Conservation (phyloP, 2,329 filamentous ascomycete genomes). For the Apiospora kogelbergensis region DNA sequence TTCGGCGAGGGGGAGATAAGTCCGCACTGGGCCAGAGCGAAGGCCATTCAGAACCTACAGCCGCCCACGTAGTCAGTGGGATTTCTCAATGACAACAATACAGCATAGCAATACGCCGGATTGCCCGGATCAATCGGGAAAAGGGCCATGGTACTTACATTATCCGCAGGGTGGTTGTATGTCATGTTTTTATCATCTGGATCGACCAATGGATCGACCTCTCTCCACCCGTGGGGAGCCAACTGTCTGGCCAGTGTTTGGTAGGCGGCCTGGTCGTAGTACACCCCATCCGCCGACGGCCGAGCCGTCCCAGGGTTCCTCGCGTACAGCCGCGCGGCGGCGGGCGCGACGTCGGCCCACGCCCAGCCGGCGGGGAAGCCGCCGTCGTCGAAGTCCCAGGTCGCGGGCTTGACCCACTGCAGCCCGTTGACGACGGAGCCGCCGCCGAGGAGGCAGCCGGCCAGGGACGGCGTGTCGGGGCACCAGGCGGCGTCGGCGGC, state of each 20-base stretch:
- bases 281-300: conserved; percentile 64
- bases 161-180: conserved; percentile 61
- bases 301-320: conserved; percentile 66
- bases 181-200: conserved; percentile 64
- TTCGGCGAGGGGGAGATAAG: conserved; percentile 65
- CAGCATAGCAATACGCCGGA: no score
- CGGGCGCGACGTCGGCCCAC: conserved; percentile 56
- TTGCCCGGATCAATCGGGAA: background rate
- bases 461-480: conserved; percentile 69
- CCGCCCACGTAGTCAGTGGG: background rate
- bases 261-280: conserved; percentile 66
- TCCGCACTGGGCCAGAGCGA: conserved; percentile 67
- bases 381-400: conserved; percentile 67
- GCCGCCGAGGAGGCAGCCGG: conserved; percentile 69
- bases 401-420: conserved; percentile 61
- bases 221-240: conserved; percentile 58
- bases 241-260: conserved; percentile 60
- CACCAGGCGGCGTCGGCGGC: conserved; percentile 36
- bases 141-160: background rate
- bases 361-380: conserved; percentile 71
- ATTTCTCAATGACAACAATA: background rate
- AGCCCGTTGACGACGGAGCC: conserved; percentile 67
- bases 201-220: conserved; percentile 58
- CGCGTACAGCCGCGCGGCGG: conserved; percentile 60
- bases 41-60: conserved; percentile 63